These are phyloP conservation scores for Vaccinium macrocarpon DNA, from an alignment of 148 eudicot genomes.

Conservation along the genomic window DNA sequence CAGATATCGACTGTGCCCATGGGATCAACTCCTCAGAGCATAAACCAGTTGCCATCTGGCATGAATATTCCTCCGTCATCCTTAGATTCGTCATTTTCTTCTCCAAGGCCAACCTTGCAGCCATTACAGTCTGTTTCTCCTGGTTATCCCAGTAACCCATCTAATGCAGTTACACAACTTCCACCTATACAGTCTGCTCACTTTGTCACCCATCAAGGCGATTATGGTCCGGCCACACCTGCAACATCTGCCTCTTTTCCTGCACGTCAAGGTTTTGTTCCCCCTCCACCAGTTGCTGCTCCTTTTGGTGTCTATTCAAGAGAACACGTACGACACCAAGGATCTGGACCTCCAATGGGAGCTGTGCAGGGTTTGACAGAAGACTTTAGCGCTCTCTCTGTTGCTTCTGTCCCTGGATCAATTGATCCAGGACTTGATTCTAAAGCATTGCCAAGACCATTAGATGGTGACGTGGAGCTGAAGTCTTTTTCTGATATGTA, in stretches of 20 bases:
- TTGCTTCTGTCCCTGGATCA: slow-evolving; percentile 77
- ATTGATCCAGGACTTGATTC: slow-evolving; percentile 80
- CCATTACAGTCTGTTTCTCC: neutral
- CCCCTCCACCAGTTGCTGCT: slow-evolving; percentile 41
- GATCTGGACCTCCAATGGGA: slow-evolving; percentile 61
- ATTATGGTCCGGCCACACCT: slow-evolving; percentile 42
- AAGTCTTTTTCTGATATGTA: slow-evolving; percentile 45
- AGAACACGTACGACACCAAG: slow-evolving; percentile 26
- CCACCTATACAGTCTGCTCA: neutral
- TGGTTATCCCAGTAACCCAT: no score
- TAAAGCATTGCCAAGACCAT: slow-evolving; percentile 74
- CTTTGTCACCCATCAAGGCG: slow-evolving; percentile 45
- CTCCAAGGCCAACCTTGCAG: slow-evolving; percentile 32
- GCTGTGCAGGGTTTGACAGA: slow-evolving; percentile 62
- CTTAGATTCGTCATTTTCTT: slow-evolving; percentile 23
- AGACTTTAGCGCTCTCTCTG: slow-evolving; percentile 76
- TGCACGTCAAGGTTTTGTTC: slow-evolving; percentile 51
- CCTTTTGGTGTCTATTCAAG: slow-evolving; percentile 44
- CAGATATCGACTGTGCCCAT: slow-evolving; percentile 30
- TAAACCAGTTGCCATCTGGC: slow-evolving; percentile 29
- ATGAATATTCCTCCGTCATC: slow-evolving; percentile 22
- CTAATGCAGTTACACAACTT: no score
- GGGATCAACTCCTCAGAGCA: slow-evolving; percentile 43
- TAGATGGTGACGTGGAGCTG: slow-evolving; percentile 82
- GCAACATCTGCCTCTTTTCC: slow-evolving; percentile 38